A percentile compares a stretch with the other conserved stretches of the same genome.
These are phyloP conservation scores for Penicillium sp. DNA, from an alignment of 2,329 filamentous ascomycete genomes.

Conservation along the genomic window DNA sequence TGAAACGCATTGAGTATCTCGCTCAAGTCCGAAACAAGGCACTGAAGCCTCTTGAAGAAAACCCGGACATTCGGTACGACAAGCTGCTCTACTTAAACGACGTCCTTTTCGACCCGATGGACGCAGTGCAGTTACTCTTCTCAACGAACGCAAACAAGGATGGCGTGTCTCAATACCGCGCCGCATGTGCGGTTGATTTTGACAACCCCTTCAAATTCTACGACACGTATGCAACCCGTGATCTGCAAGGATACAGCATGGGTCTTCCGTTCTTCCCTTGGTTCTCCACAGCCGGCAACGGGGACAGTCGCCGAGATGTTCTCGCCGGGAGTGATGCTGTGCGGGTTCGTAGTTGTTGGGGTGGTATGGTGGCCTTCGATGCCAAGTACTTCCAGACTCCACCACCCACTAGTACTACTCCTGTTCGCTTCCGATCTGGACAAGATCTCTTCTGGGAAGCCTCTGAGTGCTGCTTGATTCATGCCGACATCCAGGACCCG, in stretches of 20 bases:
- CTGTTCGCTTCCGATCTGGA: conserved; percentile 58
- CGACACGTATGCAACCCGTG: conserved; percentile 71
- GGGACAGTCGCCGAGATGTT: conserved; percentile 61
- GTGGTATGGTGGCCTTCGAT: conserved; percentile 64
- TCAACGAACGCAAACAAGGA: conserved; percentile 56
- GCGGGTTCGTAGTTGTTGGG: conserved; percentile 72
- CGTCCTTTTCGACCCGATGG: conserved; percentile 60
- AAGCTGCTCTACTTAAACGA: conserved; percentile 66
- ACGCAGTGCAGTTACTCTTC: conserved; percentile 61
- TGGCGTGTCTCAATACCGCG: conserved; percentile 60
- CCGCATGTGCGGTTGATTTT: conserved; percentile 74
- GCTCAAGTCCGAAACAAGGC: conserved; percentile 71
- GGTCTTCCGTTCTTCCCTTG: conserved; percentile 72
- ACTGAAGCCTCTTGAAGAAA: conserved; percentile 59
- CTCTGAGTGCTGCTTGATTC: conserved; percentile 63
- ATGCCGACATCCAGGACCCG: conserved; percentile 48
- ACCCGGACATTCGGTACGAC: conserved; percentile 49
- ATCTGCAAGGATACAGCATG: conserved; percentile 65
- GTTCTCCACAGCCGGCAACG: conserved; percentile 57
- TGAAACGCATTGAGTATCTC: conserved; percentile 72
- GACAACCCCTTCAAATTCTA: conserved; percentile 73
- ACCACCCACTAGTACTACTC: conserved; percentile 30
- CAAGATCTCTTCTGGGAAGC: conserved; percentile 61
- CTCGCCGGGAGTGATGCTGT: conserved; percentile 59
- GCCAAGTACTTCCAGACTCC: conserved; percentile 45